These are phyloP conservation scores for Naganishia onofrii DNA, from an alignment of 768 basidiomycete species.

Conservation along the genomic window DNA sequence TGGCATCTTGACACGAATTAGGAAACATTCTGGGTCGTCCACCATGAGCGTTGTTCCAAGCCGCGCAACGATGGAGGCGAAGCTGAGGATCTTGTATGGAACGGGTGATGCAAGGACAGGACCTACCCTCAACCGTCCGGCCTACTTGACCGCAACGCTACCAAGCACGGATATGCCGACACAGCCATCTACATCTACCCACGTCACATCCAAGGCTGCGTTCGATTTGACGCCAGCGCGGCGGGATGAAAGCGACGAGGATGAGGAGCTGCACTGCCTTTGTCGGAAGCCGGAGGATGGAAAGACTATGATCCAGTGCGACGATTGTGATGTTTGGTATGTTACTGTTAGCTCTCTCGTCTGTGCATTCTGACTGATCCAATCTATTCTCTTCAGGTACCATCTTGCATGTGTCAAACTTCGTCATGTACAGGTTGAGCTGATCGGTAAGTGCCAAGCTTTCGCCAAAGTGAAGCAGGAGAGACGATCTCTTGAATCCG, in stretches of 20 bases:
- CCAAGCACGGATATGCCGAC: too few species aligned
- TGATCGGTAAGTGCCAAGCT: slow-evolving; percentile 24
- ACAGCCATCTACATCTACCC: too few species aligned
- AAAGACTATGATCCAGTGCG: slow-evolving; percentile 28
- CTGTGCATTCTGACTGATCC: background rate
- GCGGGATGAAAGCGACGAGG: slow-evolving; percentile 25
- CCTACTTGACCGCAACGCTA: too few species aligned
- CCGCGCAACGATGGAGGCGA: too few species aligned
- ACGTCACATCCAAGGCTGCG: background rate
- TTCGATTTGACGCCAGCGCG: background rate
- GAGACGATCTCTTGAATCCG: background rate
- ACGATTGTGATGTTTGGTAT: slow-evolving; percentile 29
- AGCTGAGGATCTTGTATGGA: too few species aligned
- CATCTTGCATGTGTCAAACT: slow-evolving; percentile 28
- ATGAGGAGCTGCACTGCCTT: slow-evolving; percentile 16
- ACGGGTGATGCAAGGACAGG: too few species aligned
- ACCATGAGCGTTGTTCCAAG: background rate
- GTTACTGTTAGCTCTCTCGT: background rate
- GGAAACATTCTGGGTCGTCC: background rate
- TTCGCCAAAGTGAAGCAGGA: background rate
- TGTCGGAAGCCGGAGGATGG: slow-evolving; percentile 21
- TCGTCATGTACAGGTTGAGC: slow-evolving; percentile 14
- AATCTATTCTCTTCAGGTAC: slow-evolving; percentile 16
- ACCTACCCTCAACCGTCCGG: too few species aligned
- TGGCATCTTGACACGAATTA: background rate